Evolutionary conservation across 2,329 filamentous ascomycete species (phyloP), one percentile per base, ranked within the genome.

Genomic region (Pseudogymnoascus sp.): DNA sequence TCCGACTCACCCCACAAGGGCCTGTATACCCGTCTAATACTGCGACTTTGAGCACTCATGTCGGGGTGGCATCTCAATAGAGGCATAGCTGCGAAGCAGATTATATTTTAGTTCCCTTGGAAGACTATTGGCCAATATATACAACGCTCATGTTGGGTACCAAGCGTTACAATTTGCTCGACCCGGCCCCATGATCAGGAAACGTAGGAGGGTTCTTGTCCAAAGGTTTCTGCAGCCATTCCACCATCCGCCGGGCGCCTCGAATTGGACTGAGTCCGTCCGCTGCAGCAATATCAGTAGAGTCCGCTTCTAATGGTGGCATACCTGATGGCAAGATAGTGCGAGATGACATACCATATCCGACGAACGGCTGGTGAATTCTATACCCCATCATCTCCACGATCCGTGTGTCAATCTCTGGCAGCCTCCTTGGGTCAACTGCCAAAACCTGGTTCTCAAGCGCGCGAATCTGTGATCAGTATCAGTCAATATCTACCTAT

Each of bases 381-480:
- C 64, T 70, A 58, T 73, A 73, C n/a, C 72, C 72, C 72, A 73
- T 73, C 72, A 73, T 70, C 28, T 70, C 68, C 25, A 73, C 71
- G 39, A 73, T 73, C 5, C 66, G 62, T 12, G 67, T 67, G 11
- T 69, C 67, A 25, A 73, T 73, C 38, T 67, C 64, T 14, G 67
- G 63, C 60, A 73, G 65, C 60, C 70, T 69, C 19, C 72, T 65
- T 5, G 71, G 72, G 62, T 73, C 72, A 11, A 73, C 72, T 1
- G 71, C 68, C 33, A 73, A 66, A 11, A 72, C 68, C 62, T 72
- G 69, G 60, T 71, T 73, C 65, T 73, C 72, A 55, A 73, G 70
- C 22, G 70, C 68, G 11, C 72, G 71, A 39, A 74, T 70, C 66
- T 55, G 28, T 6, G 28, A 33, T 33, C 11, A 22, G 11, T 52